Percentiles rank a stretch among this genome's conserved stretches.
These are phyloP conservation scores for Aspergillus proliferans DNA, from an alignment of 2,329 filamentous ascomycete species.

Conservation along the genomic window DNA sequence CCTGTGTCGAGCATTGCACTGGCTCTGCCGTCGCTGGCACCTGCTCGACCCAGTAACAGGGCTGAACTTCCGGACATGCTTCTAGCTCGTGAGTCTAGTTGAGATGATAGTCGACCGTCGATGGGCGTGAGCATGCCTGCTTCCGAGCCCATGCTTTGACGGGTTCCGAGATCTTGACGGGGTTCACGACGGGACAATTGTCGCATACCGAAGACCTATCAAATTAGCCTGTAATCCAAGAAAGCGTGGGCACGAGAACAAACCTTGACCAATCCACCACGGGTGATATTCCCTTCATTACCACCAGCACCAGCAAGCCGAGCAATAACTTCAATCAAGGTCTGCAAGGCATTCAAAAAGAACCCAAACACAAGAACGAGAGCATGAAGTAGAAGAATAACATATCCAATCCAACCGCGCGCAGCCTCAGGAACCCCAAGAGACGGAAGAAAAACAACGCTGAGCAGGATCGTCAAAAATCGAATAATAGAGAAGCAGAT, in stretches of 20 bases:
- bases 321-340: conserved; percentile 79
- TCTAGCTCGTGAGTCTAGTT: conserved; percentile 49
- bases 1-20: conserved; percentile 52
- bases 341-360: conserved; percentile 85
- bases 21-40: conserved; percentile 38
- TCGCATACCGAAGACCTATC: conserved; percentile 74
- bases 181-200: conserved; percentile 71
- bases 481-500: conserved; percentile 74
- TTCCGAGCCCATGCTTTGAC: conserved; percentile 76
- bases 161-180: conserved; percentile 57
- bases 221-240: conserved; percentile 1
- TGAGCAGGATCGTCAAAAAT: conserved; percentile 67
- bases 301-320: conserved; percentile 76
- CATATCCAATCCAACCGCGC: conserved; percentile 93
- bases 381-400: conserved; percentile 78
- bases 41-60: conserved; percentile 51
- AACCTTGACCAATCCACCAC: conserved; percentile 75
- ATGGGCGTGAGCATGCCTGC: conserved; percentile 71
- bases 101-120: conserved; percentile 56
- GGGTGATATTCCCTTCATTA: conserved; percentile 62
- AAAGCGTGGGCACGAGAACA: conserved; percentile 8
- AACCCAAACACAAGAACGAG: conserved; percentile 84
- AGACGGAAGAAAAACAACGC: conserved; percentile 77
- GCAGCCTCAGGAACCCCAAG: conserved; percentile 70
- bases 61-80: conserved; percentile 59